Evolutionary conservation across 2,329 filamentous ascomycete species (phyloP).

Genomic region (Pseudogymnoascus sp.): DNA sequence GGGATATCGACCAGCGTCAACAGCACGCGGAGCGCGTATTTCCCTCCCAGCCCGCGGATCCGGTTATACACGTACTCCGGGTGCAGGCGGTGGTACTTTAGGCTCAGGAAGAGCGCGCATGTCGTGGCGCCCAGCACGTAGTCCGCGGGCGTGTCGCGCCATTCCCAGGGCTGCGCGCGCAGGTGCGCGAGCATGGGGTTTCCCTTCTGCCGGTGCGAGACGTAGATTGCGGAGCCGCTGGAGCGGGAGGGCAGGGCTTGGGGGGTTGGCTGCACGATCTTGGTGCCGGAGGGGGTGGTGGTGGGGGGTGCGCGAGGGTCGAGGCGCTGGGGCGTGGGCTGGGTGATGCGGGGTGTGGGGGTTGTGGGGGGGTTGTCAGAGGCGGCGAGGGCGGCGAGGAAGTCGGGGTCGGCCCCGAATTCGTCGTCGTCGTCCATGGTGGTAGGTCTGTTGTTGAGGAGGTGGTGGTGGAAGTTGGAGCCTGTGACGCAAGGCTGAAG

Average conservation of each 20-base stretch:
- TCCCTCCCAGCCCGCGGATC: conserved; percentile 73
- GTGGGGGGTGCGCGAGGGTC: conserved; percentile 40
- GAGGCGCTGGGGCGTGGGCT: conserved; percentile 47
- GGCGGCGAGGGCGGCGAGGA: conserved; percentile 47
- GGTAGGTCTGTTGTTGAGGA: neutral
- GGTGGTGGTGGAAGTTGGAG: neutral
- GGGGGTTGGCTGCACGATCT: conserved; percentile 78
- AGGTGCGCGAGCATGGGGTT: conserved; percentile 85
- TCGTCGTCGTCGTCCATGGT: conserved; percentile 42
- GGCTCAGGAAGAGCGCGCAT: conserved; percentile 82
- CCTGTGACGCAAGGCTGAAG: neutral
- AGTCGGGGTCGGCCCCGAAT: conserved; percentile 48
- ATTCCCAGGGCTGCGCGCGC: conserved; percentile 84
- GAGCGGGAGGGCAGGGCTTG: conserved; percentile 64
- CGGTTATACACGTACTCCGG: conserved; percentile 97
- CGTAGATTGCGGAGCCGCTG: conserved; percentile 70
- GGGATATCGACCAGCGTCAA: conserved; percentile 90
- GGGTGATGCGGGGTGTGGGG: conserved; percentile 33
- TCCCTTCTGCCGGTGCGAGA: conserved; percentile 87
- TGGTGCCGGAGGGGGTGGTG: conserved; percentile 31
- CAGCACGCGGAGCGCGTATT: conserved; percentile 78
- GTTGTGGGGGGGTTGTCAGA: conserved; percentile 17
- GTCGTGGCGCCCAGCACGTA: conserved; percentile 82
- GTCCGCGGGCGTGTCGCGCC: conserved; percentile 91
- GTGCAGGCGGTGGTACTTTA: conserved; percentile 96